Percentiles rank a stretch among this genome's conserved stretches.
These are phyloP conservation scores for Coffea eugenioides DNA, from an alignment of 257 asterid species.

Conservation along the genomic window DNA sequence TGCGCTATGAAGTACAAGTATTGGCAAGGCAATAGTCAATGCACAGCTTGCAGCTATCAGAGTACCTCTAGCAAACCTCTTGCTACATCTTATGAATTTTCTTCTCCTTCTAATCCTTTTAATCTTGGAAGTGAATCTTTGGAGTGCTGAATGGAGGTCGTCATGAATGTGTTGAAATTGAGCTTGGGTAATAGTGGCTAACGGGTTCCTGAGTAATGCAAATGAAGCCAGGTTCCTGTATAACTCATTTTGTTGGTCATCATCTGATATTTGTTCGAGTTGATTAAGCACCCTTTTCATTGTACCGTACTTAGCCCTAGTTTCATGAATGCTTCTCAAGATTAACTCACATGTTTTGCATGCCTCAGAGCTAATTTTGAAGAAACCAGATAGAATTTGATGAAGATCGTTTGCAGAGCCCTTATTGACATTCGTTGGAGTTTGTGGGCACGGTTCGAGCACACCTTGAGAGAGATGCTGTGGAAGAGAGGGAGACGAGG, in stretches of 20 bases:
- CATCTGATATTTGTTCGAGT: slow-evolving; percentile 22
- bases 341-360: slow-evolving; percentile 50
- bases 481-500: slow-evolving; percentile 29
- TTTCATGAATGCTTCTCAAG: slow-evolving; percentile 39
- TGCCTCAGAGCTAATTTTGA: slow-evolving; percentile 51
- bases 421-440: slow-evolving; percentile 25
- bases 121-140: slow-evolving; percentile 35
- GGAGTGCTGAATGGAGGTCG: slow-evolving; percentile 34
- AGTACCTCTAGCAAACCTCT: slow-evolving; percentile 30
- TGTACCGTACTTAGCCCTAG: slow-evolving; percentile 28
- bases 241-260: slow-evolving; percentile 18
- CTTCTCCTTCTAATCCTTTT: slow-evolving; percentile 39
- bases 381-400: slow-evolving; percentile 45
- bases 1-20: slow-evolving; percentile 37
- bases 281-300: slow-evolving; percentile 28
- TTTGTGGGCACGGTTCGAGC: slow-evolving; percentile 41
- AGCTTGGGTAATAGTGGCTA: slow-evolving; percentile 31
- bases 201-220: slow-evolving; percentile 41
- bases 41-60: slow-evolving; percentile 33
- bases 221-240: slow-evolving; percentile 40
- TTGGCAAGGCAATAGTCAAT: slow-evolving; percentile 24
- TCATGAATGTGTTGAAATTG: slow-evolving; percentile 44
- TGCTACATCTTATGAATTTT: slow-evolving; percentile 23
- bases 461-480: slow-evolving; percentile 19
- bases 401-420: slow-evolving; percentile 24